These are phyloP conservation scores for Daedaleopsis sinensis DNA, from an alignment of 768 basidiomycete genomes.

Conservation along the genomic window DNA sequence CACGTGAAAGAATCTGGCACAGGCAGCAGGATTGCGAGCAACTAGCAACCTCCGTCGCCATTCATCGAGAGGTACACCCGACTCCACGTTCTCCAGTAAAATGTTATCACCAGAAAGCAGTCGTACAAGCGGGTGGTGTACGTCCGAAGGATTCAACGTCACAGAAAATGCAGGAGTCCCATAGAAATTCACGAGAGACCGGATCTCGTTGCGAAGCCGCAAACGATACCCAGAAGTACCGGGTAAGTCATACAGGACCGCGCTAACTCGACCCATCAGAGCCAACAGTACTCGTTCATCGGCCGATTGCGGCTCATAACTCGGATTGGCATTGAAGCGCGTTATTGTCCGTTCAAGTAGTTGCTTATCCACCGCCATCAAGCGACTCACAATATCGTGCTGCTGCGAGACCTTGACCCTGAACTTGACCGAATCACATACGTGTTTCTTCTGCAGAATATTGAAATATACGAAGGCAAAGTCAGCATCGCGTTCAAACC, in stretches of 20 bases:
- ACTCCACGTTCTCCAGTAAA: neutral
- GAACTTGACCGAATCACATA: conserved; percentile 4
- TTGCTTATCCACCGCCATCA: neutral
- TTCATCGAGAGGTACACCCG: neutral
- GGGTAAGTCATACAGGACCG: neutral
- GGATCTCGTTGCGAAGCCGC: neutral
- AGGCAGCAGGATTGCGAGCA: neutral
- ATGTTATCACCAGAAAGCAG: neutral
- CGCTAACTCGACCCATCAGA: neutral
- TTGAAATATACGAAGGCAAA: conserved; percentile 25
- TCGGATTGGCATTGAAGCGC: neutral
- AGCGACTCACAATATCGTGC: neutral
- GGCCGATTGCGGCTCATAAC: neutral
- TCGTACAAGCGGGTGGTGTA: neutral
- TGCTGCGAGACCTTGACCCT: neutral
- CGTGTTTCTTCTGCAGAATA: conserved; percentile 20
- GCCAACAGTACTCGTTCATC: neutral
- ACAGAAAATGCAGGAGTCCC: conserved; percentile 5
- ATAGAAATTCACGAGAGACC: neutral
- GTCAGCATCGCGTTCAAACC: conserved; percentile 10
- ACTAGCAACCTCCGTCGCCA: neutral
- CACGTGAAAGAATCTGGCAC: conserved; percentile 2
- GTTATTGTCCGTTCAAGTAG: neutral
- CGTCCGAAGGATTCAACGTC: conserved; percentile 1
- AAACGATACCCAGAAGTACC: neutral